Percentiles rank a stretch among this genome's conserved stretches.
Evolutionary conservation across 306 rosid species (phyloP).

Genomic region (Pterocarpus santalinus): DNA sequence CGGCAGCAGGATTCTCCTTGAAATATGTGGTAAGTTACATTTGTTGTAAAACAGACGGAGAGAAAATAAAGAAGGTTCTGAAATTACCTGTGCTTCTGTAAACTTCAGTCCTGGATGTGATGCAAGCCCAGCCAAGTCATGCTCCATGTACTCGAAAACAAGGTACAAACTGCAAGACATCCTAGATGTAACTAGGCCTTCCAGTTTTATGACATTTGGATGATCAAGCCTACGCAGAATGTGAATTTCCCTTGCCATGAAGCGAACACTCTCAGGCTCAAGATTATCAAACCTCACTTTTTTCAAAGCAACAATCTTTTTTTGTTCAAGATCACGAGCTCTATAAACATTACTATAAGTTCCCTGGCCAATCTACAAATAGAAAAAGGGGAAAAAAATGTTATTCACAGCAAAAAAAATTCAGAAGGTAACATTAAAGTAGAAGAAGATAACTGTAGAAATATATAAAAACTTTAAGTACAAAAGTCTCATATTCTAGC

Average conservation of each 20-base stretch:
- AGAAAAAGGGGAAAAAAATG: conserved; percentile 27
- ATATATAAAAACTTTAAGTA: conserved; percentile 2
- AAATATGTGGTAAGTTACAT: conserved; percentile 19
- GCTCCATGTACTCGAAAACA: conserved; percentile 97
- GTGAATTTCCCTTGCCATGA: conserved; percentile 97
- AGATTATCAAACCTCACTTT: conserved; percentile 96
- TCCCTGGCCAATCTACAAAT: conserved; percentile 93
- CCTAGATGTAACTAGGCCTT: conserved; percentile 94
- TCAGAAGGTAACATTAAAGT: conserved; percentile 26
- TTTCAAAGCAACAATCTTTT: conserved; percentile 89
- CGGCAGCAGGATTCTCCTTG: background rate
- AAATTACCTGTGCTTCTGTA: conserved; percentile 86
- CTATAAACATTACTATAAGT: conserved; percentile 93
- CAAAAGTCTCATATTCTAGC: conserved; percentile 22
- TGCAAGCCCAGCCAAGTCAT: conserved; percentile 93
- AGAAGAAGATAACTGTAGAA: background rate
- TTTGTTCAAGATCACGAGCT: conserved; percentile 96
- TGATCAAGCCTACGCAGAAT: conserved; percentile 93
- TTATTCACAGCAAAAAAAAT: conserved; percentile 32
- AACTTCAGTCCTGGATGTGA: conserved; percentile 92
- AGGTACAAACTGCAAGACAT: conserved; percentile 98
- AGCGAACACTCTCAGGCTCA: conserved; percentile 96
- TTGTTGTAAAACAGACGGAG: background rate
- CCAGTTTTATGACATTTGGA: conserved; percentile 86
- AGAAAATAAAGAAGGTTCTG: conserved; percentile 30